These are phyloP conservation scores for Kluyveromyces sp. DNA, from an alignment of 1,139 yeast species.

Conservation along the genomic window DNA sequence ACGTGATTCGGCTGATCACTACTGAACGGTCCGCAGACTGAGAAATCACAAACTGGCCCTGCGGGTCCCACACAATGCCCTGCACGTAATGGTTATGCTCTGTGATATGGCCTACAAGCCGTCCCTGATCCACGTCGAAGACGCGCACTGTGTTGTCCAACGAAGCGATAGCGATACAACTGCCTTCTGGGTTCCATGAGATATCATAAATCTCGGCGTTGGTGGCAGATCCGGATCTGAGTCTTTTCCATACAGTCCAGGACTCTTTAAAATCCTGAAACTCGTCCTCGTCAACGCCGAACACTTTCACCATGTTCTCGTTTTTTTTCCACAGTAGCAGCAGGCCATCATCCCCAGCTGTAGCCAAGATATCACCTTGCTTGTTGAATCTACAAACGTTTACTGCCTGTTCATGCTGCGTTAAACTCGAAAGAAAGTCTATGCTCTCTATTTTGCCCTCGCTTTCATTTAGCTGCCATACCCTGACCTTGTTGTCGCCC, in stretches of 20 bases:
- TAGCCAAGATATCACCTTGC: slow-evolving; percentile 60
- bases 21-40: slow-evolving; percentile 88
- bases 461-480: slow-evolving; percentile 38
- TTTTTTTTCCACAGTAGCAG: slow-evolving; percentile 69
- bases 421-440: slow-evolving; percentile 66
- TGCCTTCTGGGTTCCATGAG: slow-evolving; percentile 84
- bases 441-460: slow-evolving; percentile 37
- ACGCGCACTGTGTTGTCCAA: slow-evolving; percentile 82
- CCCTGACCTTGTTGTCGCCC: slow-evolving; percentile 82
- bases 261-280: slow-evolving; percentile 55
- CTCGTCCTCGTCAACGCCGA: slow-evolving; percentile 22
- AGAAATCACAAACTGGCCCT: slow-evolving; percentile 66
- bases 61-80: slow-evolving; percentile 95
- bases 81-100: slow-evolving; percentile 88
- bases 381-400: slow-evolving; percentile 78
- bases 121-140: slow-evolving; percentile 52
- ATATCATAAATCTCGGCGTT: slow-evolving; percentile 71
- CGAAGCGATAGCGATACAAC: slow-evolving; percentile 74
- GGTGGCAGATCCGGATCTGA: slow-evolving; percentile 16
- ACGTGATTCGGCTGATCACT: slow-evolving; percentile 44
- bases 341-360: slow-evolving; percentile 94
- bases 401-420: slow-evolving; percentile 91
- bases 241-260: slow-evolving; percentile 44
- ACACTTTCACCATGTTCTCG: slow-evolving; percentile 45
- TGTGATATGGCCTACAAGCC: slow-evolving; percentile 52